Base-by-base conservation (phyloP, 208 protist genomes). In the Leishmania major region DNA sequence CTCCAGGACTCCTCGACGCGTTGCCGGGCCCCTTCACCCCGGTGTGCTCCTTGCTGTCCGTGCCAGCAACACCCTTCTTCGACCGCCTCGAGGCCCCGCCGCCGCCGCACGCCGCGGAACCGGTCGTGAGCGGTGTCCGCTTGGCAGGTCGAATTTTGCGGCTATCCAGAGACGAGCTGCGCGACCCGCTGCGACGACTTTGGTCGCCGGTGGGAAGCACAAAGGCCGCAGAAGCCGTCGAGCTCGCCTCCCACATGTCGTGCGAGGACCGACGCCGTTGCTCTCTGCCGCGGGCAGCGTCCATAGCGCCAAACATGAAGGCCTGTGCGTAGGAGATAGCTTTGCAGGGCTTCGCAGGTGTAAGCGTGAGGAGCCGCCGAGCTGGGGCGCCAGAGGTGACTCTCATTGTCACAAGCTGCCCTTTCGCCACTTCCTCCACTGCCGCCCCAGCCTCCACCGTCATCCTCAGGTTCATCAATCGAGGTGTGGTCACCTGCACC, bases 121-220 rank as follows among this genome's bases (percentile, higher is more conserved):
- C 47, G 0, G 69, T 19, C 4, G 76, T 15, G 3, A 19, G 3
- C 2, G 59, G 8, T 5, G 62, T 51, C 43, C 45, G 59, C 10
- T 76, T 57, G 1, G 25, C 31, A 45, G n/a, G 43, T 43, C 57
- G 57, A 64, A 67, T 35, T 43, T 47, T 45, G 75, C 28, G 25
- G 53, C 82, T 85, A 73, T 85, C 82, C 37, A 85, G 82, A 59
- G 82, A 85, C 10, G 77, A 75, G 28, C 72, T 78, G 5, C 72
- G 45, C 73, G 77, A 73, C 2, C 13, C 49, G 10, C 22, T 11
- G 6, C 57, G 15, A 57, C 15, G 57, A 47, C 35, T 22, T 5
- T 31, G 22, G 35, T 72, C 77, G 4, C 47, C 69, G 2, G 70
- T 53, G 19, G 82, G 82, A 15, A 85, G 43, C 15, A 51, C 79